Evolutionary conservation across 75 land plant genomes (phyloP), one percentile per base, ranked within the genome.

Genomic region (Cupressus sempervirens): DNA sequence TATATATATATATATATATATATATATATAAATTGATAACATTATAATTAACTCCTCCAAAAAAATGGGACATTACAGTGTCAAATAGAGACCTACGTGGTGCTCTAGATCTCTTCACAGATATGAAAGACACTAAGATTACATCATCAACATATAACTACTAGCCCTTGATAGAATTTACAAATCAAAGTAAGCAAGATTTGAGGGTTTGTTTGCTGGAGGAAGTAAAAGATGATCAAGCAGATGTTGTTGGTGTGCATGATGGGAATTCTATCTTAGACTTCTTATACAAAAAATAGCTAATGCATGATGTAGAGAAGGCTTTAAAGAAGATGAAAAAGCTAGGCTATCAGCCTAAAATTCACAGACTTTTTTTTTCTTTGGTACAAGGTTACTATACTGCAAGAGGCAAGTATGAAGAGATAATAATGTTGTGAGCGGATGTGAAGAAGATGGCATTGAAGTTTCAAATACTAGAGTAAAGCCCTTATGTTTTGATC

Each of bases 211-310:
- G n/a, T n/a, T n/a, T n/a, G n/a, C n/a, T n/a, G n/a, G n/a, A n/a
- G n/a, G n/a, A n/a, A n/a, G 90, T 93, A n/a, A 91, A 92, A 46
- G 91, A 91, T 76, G 86, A 88, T 46, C 87, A 87, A 38, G 86
- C 20, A 29, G 67, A 85, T 76, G 88, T 88, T 77, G 84, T 81
- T 87, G 92, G 91, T 3, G 85, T 90, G 36, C 91, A 92, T 90
- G 94, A 93, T 32, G 92, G 94, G 94, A 93, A 93, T 75, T 89
- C 88, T 77, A 91, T 92, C 74, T 91, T 93, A 82, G 91, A 93
- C 72, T 93, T 93, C 73, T 93, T 93, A 85, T 92, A 91, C 83
- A 92, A 88, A 89, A 92, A 91, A 84, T 88, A 87, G 76, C 79
- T 93, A 35, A 93, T 93, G 95, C 76, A 87, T 76, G 95, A 93